Evolutionary conservation across 345 rosid genomes (phyloP).

Genomic region (Heritiera littoralis): DNA sequence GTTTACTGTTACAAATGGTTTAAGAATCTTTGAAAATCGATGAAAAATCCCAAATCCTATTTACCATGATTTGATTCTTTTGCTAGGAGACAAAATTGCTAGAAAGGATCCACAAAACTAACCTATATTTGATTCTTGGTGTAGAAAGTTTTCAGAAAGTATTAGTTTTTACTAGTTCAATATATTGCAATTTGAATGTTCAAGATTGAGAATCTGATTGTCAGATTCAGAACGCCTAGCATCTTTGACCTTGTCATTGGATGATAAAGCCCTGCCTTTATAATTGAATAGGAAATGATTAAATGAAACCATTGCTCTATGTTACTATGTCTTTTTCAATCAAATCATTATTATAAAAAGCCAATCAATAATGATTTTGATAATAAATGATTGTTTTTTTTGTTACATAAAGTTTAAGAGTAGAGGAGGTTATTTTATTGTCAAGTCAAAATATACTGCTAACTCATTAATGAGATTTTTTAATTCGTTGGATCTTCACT

Average conservation of each 20-base stretch:
- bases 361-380: too few relatives aligned
- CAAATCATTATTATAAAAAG: too few relatives aligned
- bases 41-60: neutral
- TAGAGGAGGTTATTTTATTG: too few relatives aligned
- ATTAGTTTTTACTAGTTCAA: neutral
- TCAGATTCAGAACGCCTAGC: neutral
- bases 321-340: too few relatives aligned
- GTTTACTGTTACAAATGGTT: slow-evolving; percentile 8
- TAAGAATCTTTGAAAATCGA: neutral
- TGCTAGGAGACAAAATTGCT: neutral
- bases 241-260: neutral
- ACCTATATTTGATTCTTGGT: neutral
- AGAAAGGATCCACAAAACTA: neutral
- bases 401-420: too few relatives aligned
- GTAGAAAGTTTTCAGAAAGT: neutral
- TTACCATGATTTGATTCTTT: slow-evolving; percentile 15
- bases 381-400: too few relatives aligned
- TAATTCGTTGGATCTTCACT: too few relatives aligned
- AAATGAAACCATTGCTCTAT: too few relatives aligned
- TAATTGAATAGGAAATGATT: too few relatives aligned
- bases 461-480: too few relatives aligned
- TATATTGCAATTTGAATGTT: neutral
- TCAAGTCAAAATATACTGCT: too few relatives aligned
- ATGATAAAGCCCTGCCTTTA: too few relatives aligned
- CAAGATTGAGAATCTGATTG: neutral